Evolutionary conservation across 768 basidiomycete species (phyloP).

Genomic region (Amylocystis lapponica): DNA sequence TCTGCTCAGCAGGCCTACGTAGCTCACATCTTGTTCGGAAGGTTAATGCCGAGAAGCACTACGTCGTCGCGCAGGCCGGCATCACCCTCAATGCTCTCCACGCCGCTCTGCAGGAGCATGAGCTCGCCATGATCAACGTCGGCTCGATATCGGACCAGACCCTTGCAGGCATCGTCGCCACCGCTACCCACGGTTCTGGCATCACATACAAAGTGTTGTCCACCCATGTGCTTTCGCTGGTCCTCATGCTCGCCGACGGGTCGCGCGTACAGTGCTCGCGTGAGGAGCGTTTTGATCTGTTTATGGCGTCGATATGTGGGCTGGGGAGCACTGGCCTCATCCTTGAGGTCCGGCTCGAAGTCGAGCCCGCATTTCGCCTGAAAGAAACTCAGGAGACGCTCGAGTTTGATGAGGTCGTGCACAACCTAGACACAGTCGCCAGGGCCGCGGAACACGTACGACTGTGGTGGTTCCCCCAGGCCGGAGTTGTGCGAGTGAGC

Average conservation of each 20-base stretch:
- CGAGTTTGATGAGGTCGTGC: slow-evolving; percentile 57
- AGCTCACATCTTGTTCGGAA: slow-evolving; percentile 23
- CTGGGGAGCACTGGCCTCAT: slow-evolving; percentile 90
- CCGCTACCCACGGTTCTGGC: slow-evolving; percentile 94
- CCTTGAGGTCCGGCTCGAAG: slow-evolving; percentile 66
- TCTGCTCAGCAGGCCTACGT: neutral
- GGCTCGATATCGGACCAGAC: slow-evolving; percentile 98
- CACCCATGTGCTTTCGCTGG: slow-evolving; percentile 69
- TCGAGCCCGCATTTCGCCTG: slow-evolving; percentile 79
- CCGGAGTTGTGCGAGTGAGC: slow-evolving; percentile 65
- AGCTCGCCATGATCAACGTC: slow-evolving; percentile 84
- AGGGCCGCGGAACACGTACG: slow-evolving; percentile 81
- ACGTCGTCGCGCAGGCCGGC: slow-evolving; percentile 70
- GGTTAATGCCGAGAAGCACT: slow-evolving; percentile 65
- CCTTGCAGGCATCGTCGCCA: slow-evolving; percentile 86
- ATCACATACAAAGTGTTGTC: slow-evolving; percentile 75
- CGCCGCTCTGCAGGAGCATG: slow-evolving; percentile 51
- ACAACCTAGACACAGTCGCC: slow-evolving; percentile 49
- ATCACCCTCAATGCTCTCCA: slow-evolving; percentile 77
- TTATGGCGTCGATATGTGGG: slow-evolving; percentile 86
- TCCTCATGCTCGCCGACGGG: slow-evolving; percentile 74
- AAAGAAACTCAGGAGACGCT: slow-evolving; percentile 62
- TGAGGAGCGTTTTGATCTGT: slow-evolving; percentile 62
- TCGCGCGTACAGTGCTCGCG: slow-evolving; percentile 62
- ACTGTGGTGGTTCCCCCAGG: slow-evolving; percentile 92